Base-by-base conservation (phyloP, 441 rosid species). In the Populus hybrid region DNA sequence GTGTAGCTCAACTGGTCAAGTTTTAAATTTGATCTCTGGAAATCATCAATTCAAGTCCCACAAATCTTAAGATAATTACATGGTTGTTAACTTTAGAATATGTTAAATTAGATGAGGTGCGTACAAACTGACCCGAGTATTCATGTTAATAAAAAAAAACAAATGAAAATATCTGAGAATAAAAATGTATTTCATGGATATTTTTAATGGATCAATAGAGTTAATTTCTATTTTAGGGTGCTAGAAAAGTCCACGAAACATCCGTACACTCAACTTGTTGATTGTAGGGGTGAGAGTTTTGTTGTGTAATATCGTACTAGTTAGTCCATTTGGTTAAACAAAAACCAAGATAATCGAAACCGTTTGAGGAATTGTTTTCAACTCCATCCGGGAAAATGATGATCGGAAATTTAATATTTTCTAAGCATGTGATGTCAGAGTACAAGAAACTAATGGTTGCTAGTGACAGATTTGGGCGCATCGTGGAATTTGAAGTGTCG, bases 1-100 rank as follows among this genome's bases (percentile, higher is more conserved):
- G 2, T 26, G 2, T 26, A 26, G 28, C 28, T 0, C 2, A 26
- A 1, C 28, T 26, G 28, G 28, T 26, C 0, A 26, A 1, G 28
- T 26, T 26, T 0, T 26, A 26, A 0, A 1, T 26, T 26, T 26
- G 28, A 26, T 26, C 28, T 26, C 2, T 26, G 0, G 2, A 26
- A 0, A 26, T 26, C 28, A 26, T 3, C 2, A 26, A 26, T 26
- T 26, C 3, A 2, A 26, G 28, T 26, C 28, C 0, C 0, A 0
- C 2, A 26, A 26, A 26, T 28, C 0, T 28, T 0, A 28, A 28
- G 4, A 0, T 0, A 28, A 28, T 0, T 28, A 28, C 0, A 28
- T 28, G 0, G 0, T 28, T 0, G 3, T 28, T 28, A 28, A 28
- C 0, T 28, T 28, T 28, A 28, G 0, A 28, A 28, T 0, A 0